A percentile compares a stretch with the other conserved stretches of the same genome.
Evolutionary conservation across 1,284 basidiomycete genomes (phyloP).

Genomic region (Ceratobasidium theobromae): DNA sequence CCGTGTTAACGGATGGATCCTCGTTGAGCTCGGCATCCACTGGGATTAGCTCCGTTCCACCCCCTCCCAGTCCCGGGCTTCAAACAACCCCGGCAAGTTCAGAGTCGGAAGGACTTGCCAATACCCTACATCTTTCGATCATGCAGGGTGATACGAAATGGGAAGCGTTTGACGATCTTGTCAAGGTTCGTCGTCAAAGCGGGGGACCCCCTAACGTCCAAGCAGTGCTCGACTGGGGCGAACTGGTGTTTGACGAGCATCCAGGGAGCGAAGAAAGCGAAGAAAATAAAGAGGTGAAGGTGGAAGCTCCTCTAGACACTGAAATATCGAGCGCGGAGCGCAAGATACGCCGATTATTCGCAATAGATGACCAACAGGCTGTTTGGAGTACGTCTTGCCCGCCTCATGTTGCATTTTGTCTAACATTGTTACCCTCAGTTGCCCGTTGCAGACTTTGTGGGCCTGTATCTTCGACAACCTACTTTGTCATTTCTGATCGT

Average conservation of each 20-base stretch:
- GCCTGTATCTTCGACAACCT: conserved; percentile 47
- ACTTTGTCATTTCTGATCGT: conserved; percentile 49
- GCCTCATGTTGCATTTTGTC: not conserved
- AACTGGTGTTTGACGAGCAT: conserved; percentile 45
- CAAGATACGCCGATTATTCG: conserved; percentile 44
- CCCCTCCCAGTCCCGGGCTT: not conserved
- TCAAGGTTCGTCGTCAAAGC: conserved; percentile 3
- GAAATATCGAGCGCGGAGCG: conserved; percentile 39
- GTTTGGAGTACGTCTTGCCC: conserved; percentile 50
- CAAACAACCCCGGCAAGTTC: too few relatives aligned
- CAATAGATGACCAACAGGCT: conserved; percentile 43
- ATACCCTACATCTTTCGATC: conserved; percentile 12
- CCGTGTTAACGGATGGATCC: not conserved
- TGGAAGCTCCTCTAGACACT: not conserved
- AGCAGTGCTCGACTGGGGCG: conserved; percentile 49
- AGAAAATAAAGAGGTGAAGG: conserved; percentile 4
- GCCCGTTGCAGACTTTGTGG: conserved; percentile 40
- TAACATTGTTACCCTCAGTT: not conserved
- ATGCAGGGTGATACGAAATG: conserved; percentile 14
- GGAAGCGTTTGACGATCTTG: conserved; percentile 1
- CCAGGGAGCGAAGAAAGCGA: not conserved
- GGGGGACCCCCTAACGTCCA: conserved; percentile 18
- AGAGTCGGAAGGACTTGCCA: not conserved
- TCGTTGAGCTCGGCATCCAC: not conserved
- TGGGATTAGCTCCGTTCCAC: not conserved